phyloP scores from a whole-genome alignment of 2,329 filamentous ascomycete genomes.

The Rugonectria rugulosa region DNA sequence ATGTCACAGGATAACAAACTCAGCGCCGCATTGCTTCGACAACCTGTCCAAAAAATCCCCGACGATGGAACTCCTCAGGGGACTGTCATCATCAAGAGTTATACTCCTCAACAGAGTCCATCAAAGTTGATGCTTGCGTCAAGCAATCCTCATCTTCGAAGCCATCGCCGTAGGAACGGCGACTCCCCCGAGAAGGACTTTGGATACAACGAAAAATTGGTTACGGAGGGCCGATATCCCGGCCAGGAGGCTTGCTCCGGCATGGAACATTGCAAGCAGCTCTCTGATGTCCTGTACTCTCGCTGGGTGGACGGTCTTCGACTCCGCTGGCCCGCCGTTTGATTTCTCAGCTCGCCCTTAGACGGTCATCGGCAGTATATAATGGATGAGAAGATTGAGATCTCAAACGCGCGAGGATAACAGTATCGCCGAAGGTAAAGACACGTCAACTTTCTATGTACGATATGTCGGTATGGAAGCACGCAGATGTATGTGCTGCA shows the following conservation, averaged over 20 bases:
- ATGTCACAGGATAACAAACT: conserved; percentile 76
- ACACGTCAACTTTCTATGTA: background rate
- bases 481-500: conserved; percentile 10
- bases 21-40: conserved; percentile 54
- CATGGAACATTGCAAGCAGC: conserved; percentile 90
- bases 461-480: conserved; percentile 7
- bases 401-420: background rate
- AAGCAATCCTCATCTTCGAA: conserved; percentile 85
- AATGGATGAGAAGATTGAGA: conserved; percentile 1
- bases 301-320: conserved; percentile 88
- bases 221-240: conserved; percentile 61
- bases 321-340: conserved; percentile 67
- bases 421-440: background rate
- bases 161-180: conserved; percentile 73
- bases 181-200: conserved; percentile 53
- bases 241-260: conserved; percentile 67
- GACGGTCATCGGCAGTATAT: background rate
- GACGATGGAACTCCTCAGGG: conserved; percentile 58
- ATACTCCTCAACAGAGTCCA: conserved; percentile 54
- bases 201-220: conserved; percentile 58
- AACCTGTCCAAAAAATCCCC: conserved; percentile 50
- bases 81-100: conserved; percentile 66
- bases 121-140: conserved; percentile 79
- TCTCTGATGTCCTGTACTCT: conserved; percentile 89
- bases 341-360: conserved; percentile 8